Evolutionary conservation across 2,329 filamentous ascomycete species (phyloP), one percentile per base, ranked within the genome.

Genomic region (Paracorniculantispora psalliotae): DNA sequence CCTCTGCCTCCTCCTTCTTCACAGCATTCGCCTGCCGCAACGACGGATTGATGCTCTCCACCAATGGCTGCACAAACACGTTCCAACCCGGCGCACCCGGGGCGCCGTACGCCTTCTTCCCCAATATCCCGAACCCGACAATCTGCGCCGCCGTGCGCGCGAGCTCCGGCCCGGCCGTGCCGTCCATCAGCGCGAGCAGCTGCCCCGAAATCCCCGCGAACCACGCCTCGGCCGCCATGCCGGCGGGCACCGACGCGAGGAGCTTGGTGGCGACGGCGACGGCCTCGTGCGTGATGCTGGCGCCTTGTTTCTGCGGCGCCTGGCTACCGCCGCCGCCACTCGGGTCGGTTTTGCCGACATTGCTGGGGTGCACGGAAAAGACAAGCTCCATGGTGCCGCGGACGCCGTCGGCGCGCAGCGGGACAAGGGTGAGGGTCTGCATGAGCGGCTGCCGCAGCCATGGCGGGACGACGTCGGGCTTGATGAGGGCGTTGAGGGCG

Each of bases 321-420:
- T 33, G 73, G 69, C 44, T 23, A n/a, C 68, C 79, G 74, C 57
- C 81, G 84, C 64, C 82, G 81, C 0, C 79, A 75, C 3, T 67
- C 57, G 79, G 77, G 7, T 75, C 71, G 0, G 68, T 56, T 64
- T 72, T 70, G 59, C 75, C 69, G 7, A 73, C 72, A 63, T 75
- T 77, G 61, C 81, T 79, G 0, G 87, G 82, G 61, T 89, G 87
- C 7, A 89, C 84, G 1, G 86, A 81, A 59, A 89, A 87, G 37
- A 91, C 78, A 66, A 90, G 90, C 67, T 90, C 87, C 61, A 90
- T 77, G 0, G 85, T 87, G 26, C 83, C 81, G 35, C 87, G 80
- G 15, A 91, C 85, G 19, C 88, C 88, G 61, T 84, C 79, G 2
- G 75, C 72, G 4, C 87, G 78, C 26, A 89, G 75, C 1, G 88